Conservation (phyloP, 768 basidiomycete species). For the Suillus placidus region DNA sequence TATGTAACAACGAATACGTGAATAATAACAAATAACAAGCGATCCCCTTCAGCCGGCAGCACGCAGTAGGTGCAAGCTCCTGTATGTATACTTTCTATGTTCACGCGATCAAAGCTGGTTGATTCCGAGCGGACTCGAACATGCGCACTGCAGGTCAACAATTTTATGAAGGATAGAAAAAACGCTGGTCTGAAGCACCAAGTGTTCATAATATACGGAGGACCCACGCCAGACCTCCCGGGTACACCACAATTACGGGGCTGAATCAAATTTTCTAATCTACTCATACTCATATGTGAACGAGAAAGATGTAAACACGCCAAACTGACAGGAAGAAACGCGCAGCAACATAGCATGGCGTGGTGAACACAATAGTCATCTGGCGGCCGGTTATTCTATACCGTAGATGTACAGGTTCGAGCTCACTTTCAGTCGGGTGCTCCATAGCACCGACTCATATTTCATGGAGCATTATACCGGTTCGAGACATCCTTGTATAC, state of each 20-base stretch:
- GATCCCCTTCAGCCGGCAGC: neutral
- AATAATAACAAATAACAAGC: neutral
- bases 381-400: neutral
- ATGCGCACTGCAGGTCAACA: neutral
- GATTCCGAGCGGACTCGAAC: neutral
- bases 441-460: neutral
- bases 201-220: neutral
- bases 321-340: neutral
- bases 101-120: neutral
- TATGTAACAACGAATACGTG: neutral
- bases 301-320: neutral
- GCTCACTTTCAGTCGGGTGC: neutral
- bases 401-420: neutral
- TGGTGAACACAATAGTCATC: neutral
- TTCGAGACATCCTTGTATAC: neutral
- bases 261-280: neutral
- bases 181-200: neutral
- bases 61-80: neutral
- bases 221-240: neutral
- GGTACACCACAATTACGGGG: neutral
- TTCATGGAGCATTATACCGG: neutral
- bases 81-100: neutral
- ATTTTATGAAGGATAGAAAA: neutral
- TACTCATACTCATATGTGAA: neutral
- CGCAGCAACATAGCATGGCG: neutral